Percentiles rank a stretch among this genome's conserved stretches.
phyloP scores from a whole-genome alignment of 441 rosid species.

The Adansonia rubrostipa region DNA sequence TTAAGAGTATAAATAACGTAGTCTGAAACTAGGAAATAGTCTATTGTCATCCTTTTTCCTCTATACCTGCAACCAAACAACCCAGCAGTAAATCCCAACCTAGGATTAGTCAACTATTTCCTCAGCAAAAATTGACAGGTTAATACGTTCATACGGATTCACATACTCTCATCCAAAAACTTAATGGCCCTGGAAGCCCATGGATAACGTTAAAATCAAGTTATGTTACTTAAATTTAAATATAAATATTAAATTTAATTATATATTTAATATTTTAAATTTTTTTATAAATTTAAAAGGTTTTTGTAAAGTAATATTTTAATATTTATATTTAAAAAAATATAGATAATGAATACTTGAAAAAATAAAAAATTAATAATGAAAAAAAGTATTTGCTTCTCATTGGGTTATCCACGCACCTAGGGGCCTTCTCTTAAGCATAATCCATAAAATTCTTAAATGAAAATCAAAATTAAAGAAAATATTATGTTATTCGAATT shows the following conservation, averaged over 20 bases:
- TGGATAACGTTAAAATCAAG: background rate
- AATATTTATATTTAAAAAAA: too few species aligned
- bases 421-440: conserved; percentile 75
- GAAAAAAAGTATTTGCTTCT: conserved; percentile 61
- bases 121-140: background rate
- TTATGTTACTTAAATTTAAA: too few species aligned
- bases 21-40: conserved; percentile 53
- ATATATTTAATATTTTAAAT: too few species aligned
- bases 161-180: background rate
- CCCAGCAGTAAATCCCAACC: conserved; percentile 17
- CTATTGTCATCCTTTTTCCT: conserved; percentile 92
- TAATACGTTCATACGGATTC: background rate
- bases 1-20: too few species aligned
- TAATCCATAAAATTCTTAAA: conserved; percentile 24
- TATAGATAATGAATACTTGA: too few species aligned
- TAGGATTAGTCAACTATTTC: conserved; percentile 15
- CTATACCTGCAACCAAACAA: conserved; percentile 61
- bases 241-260: too few species aligned
- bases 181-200: background rate
- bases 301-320: too few species aligned
- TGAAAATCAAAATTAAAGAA: background rate
- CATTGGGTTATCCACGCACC: conserved; percentile 92
- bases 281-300: too few species aligned
- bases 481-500: background rate
- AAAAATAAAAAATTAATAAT: background rate